Evolutionary conservation across 306 rosid species (phyloP).

Genomic region (Trifolium pratense): DNA sequence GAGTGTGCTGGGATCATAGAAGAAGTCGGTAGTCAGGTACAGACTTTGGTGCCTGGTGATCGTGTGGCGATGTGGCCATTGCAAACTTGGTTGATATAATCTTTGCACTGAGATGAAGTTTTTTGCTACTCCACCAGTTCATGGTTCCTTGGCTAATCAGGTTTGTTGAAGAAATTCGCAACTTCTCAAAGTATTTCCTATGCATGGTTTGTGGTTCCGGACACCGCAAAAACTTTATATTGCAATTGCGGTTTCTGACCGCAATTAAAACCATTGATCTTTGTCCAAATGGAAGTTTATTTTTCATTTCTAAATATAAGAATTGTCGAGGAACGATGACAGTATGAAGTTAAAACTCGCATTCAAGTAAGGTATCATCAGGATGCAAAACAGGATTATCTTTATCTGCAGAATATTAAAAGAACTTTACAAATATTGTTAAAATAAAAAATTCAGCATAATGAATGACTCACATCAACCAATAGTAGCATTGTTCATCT

Average conservation of each 20-base stretch:
- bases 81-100: constrained; percentile 86
- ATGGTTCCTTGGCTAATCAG: constrained; percentile 94
- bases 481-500: too few relatives aligned
- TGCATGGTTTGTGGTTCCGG: not conserved
- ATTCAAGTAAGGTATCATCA: not conserved
- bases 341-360: not conserved
- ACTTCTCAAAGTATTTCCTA: constrained; percentile 31
- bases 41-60: constrained; percentile 65
- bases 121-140: constrained; percentile 88
- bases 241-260: too few relatives aligned
- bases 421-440: too few relatives aligned
- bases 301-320: too few relatives aligned
- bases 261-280: too few relatives aligned
- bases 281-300: too few relatives aligned
- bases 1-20: constrained; percentile 93
- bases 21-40: constrained; percentile 77
- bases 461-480: too few relatives aligned
- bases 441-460: too few relatives aligned
- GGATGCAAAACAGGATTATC: constrained; percentile 4
- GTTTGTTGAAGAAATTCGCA: constrained; percentile 46
- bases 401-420: not conserved
- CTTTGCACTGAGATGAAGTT: constrained; percentile 88
- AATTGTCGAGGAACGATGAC: constrained; percentile 17
- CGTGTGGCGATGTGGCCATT: constrained; percentile 72
- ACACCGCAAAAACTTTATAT: too few relatives aligned